Conservation (phyloP, 2,329 filamentous ascomycete genomes). For the Ilyonectria mors-panacis region DNA sequence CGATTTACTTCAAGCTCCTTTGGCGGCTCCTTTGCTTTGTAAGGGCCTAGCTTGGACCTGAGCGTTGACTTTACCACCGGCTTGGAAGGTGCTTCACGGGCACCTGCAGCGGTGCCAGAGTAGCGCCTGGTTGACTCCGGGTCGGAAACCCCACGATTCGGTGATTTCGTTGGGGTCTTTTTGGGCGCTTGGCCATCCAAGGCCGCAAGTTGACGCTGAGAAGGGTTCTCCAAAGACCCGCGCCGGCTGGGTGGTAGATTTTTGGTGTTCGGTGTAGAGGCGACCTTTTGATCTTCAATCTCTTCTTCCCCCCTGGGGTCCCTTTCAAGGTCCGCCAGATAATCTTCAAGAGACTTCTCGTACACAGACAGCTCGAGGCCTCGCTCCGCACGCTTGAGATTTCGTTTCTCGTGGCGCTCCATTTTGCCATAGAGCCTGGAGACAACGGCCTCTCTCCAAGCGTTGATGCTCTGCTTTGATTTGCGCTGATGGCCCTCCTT, state of each 20-base stretch:
- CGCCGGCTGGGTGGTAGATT: neutral
- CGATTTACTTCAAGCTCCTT: constrained; percentile 17
- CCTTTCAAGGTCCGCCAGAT: constrained; percentile 33
- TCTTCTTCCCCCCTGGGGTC: constrained; percentile 31
- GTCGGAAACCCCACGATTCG: neutral
- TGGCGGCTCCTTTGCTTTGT: constrained; percentile 1
- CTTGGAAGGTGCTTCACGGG: neutral
- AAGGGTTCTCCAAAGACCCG: neutral
- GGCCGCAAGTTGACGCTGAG: neutral
- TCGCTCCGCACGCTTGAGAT: constrained; percentile 58
- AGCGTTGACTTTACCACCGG: constrained; percentile 12
- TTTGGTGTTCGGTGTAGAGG: neutral
- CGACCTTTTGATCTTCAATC: constrained; percentile 13
- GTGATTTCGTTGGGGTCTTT: constrained; percentile 1
- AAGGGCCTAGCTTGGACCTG: constrained; percentile 19
- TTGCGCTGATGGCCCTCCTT: constrained; percentile 51
- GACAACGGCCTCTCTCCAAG: constrained; percentile 54
- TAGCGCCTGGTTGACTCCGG: constrained; percentile 14
- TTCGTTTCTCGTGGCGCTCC: constrained; percentile 59
- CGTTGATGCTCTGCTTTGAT: constrained; percentile 55
- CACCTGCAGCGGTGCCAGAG: neutral
- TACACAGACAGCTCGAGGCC: constrained; percentile 51
- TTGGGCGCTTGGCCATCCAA: neutral
- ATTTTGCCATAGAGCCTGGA: constrained; percentile 49
- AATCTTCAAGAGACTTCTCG: constrained; percentile 41